Evolutionary conservation across 2,329 filamentous ascomycete genomes (phyloP).

Genomic region (Kalmusia sp.): DNA sequence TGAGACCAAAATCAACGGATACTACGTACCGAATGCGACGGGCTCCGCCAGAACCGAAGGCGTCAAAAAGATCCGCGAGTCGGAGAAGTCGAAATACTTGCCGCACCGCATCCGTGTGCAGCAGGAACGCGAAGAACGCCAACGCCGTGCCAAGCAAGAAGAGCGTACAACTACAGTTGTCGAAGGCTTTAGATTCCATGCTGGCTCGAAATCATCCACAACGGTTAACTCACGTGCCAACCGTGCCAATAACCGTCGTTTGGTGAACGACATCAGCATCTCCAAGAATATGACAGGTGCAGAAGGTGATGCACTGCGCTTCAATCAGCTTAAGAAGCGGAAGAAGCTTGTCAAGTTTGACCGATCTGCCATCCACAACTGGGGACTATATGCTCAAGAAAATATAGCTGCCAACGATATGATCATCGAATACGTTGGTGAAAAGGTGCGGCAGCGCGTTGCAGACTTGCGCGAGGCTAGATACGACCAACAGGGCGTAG

Average conservation of each 20-base stretch:
- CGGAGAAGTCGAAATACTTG: conserved; percentile 97
- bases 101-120: conserved; percentile 97
- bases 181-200: conserved; percentile 64
- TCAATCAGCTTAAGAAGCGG: conserved; percentile 99
- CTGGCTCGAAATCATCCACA: conserved; percentile 80
- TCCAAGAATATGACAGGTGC: conserved; percentile 76
- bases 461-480: conserved; percentile 93
- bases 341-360: conserved; percentile 99
- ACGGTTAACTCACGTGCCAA: conserved; percentile 93
- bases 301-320: conserved; percentile 90
- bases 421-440: conserved; percentile 99
- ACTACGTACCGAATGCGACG: conserved; percentile 84
- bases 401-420: conserved; percentile 97
- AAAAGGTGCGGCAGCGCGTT: conserved; percentile 95
- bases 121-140: conserved; percentile 88
- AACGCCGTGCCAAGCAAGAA: conserved; percentile 74
- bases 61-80: conserved; percentile 93
- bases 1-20: conserved; percentile 65
- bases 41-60: conserved; percentile 92
- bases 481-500: conserved; percentile 95
- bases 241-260: conserved; percentile 92
- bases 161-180: conserved; percentile 46
- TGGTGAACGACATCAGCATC: conserved; percentile 92
- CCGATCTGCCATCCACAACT: conserved; percentile 96
- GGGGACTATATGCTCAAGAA: conserved; percentile 97